Conservation (phyloP, 2,329 filamentous ascomycete genomes). For the Fusarium irregulare region DNA sequence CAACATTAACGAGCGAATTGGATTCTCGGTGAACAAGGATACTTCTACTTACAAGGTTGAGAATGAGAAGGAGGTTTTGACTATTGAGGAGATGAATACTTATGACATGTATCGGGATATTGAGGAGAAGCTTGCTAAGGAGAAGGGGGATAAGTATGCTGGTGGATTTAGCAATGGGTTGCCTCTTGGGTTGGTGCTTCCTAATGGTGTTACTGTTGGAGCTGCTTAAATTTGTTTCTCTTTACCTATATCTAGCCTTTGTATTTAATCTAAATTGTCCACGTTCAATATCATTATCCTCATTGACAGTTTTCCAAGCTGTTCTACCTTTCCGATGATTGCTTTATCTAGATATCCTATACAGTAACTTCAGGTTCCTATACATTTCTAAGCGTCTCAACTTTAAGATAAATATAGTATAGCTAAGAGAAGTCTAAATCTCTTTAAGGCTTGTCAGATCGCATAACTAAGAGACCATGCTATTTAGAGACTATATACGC, state of each 20-base stretch:
- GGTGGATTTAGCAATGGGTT: conserved; percentile 57
- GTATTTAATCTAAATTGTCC: background rate
- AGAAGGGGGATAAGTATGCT: conserved; percentile 49
- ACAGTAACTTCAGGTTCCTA: no score
- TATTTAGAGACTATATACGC: no score
- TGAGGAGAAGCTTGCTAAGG: conserved; percentile 59
- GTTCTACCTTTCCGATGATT: no score
- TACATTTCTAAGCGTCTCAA: no score
- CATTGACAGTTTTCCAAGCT: no score
- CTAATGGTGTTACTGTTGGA: conserved; percentile 58
- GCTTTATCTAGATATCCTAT: no score
- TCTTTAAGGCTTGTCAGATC: no score
- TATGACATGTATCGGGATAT: conserved; percentile 70
- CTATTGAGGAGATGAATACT: conserved; percentile 76
- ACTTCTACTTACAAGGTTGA: conserved; percentile 70
- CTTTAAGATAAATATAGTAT: no score
- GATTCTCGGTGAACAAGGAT: conserved; percentile 71
- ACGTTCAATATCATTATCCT: no score
- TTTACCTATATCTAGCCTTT: background rate
- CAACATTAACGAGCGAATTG: conserved; percentile 73
- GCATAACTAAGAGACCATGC: no score
- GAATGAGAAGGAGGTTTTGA: conserved; percentile 70
- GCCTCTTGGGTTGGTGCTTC: conserved; percentile 60
- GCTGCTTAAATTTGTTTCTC: background rate
- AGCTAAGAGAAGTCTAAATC: no score